Base-by-base conservation (phyloP, 2,329 filamentous ascomycete species). In the Septoria petroselini region DNA sequence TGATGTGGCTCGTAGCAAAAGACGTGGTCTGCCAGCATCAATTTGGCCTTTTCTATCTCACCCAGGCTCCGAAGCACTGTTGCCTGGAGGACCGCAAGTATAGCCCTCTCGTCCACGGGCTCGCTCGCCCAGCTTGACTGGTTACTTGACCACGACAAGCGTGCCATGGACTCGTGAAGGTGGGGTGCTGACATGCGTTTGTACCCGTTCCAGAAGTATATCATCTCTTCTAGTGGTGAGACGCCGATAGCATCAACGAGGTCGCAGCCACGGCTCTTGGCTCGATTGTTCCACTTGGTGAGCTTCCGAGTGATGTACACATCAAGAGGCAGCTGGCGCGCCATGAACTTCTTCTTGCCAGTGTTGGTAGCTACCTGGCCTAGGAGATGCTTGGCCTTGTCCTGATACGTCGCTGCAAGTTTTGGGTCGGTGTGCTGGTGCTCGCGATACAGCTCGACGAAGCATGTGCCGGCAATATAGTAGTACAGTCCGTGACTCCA, bases 401-500 rank as follows among this genome's bases (percentile, higher is more conserved):
- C 54, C 7, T 68, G 71, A 47, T 74, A 68, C 33, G 63, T 57
- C n/a, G 42, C 41, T 7, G 83, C 82, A 35, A 78, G 71, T 0
- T 67, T 70, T n/a, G 74, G 64, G 41, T 74, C 66, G 0, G 62
- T 64, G 3, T 68, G 62, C 43, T 77, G 75, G 37, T 76, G 67
- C 1, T 82, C 74, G 7, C 93, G 82, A 69, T 96, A 97, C 4
- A 89, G 75, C 62, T 93, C 88, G 1, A 97, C 71, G 58, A 94
- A 84, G 0, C 86, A 84, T 9, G 80, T 78, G 6, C 84, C 93
- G 1, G 87, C 86, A 57, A 95, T 86, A 70, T 91, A 97, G 66
- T 89, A 89, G 71, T 98, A 97, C 45, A 97, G 68, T 0, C 85
- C 83, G 44, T 90, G 89, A 48, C 85, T 91, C 93, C 93, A 97